Evolutionary conservation across 2,329 filamentous ascomycete genomes (phyloP).

Genomic region (Trichoderma breve): DNA sequence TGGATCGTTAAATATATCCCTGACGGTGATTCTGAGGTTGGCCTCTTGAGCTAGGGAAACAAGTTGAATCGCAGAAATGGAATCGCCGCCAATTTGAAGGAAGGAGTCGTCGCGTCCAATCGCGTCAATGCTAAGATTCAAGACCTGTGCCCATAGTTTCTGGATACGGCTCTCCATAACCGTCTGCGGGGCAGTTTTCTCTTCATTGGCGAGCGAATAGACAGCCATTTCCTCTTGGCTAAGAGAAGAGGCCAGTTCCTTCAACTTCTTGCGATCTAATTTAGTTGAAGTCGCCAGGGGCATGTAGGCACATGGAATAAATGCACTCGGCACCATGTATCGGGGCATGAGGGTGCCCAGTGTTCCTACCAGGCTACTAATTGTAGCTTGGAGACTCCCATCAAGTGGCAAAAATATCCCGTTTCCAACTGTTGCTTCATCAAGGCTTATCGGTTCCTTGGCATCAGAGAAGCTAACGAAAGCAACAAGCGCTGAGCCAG

Average conservation of each 20-base stretch:
- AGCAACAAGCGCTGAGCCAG: not conserved
- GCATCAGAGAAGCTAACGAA: constrained; percentile 9
- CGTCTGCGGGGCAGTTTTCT: constrained; percentile 20
- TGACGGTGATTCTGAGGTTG: constrained; percentile 18
- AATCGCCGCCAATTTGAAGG: constrained; percentile 26
- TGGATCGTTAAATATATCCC: constrained; percentile 14
- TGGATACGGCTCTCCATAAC: constrained; percentile 31
- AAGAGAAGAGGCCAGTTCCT: not conserved
- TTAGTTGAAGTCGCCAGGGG: constrained; percentile 14
- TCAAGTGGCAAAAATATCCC: not conserved
- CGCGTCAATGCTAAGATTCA: not conserved
- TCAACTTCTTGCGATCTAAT: constrained; percentile 20
- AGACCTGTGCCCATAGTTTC: constrained; percentile 31
- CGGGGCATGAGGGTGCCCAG: constrained; percentile 6
- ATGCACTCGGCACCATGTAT: constrained; percentile 14
- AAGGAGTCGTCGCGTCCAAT: constrained; percentile 25
- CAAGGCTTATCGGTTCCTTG: not conserved
- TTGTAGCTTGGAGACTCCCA: not conserved
- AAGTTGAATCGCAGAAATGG: constrained; percentile 25
- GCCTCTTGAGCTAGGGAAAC: constrained; percentile 16
- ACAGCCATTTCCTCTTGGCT: constrained; percentile 16
- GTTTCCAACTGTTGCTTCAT: not conserved
- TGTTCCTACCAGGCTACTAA: not conserved
- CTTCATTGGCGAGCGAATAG: constrained; percentile 28
- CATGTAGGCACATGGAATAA: constrained; percentile 15